Percentiles rank a stretch among this genome's conserved stretches.
phyloP scores from a whole-genome alignment of 805 yeast genomes.

The Candida lessepsii region DNA sequence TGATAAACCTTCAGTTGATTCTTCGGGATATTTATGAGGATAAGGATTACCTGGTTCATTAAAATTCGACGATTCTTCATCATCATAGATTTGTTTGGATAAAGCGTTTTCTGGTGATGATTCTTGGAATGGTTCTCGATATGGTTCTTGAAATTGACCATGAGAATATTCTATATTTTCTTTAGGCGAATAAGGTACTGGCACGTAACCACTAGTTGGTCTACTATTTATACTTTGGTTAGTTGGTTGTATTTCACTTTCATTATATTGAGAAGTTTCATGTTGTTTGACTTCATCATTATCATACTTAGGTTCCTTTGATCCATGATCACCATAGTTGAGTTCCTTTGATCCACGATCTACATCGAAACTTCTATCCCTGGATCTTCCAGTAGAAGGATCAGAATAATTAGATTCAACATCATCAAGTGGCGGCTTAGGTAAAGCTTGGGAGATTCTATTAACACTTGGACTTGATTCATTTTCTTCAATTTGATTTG shows the following conservation, averaged over 20 bases:
- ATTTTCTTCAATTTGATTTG: conserved; percentile 12
- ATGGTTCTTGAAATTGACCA: too few relatives aligned
- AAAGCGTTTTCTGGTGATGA: neutral
- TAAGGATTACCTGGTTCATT: conserved; percentile 9
- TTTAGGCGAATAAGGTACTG: conserved; percentile 8
- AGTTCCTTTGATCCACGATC: too few relatives aligned
- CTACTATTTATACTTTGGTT: too few relatives aligned
- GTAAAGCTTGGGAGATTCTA: conserved; percentile 13
- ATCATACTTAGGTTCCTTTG: neutral
- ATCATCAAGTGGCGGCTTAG: conserved; percentile 15
- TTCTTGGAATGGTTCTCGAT: too few relatives aligned
- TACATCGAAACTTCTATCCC: too few relatives aligned
- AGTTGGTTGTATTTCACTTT: too few relatives aligned
- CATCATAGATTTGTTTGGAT: conserved; percentile 15
- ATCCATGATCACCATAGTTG: too few relatives aligned
- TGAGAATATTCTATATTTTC: conserved; percentile 1
- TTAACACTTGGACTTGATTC: neutral
- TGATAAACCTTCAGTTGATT: neutral
- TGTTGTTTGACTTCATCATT: neutral
- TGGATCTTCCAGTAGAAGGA: too few relatives aligned
- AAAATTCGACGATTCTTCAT: conserved; percentile 12
- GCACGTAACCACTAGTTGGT: conserved; percentile 9
- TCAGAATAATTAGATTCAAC: conserved; percentile 14
- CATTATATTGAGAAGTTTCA: too few relatives aligned
- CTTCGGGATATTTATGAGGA: conserved; percentile 8